Base-by-base conservation (phyloP, 352 stramenopile genomes). In the Aphanomyces euteiches region DNA sequence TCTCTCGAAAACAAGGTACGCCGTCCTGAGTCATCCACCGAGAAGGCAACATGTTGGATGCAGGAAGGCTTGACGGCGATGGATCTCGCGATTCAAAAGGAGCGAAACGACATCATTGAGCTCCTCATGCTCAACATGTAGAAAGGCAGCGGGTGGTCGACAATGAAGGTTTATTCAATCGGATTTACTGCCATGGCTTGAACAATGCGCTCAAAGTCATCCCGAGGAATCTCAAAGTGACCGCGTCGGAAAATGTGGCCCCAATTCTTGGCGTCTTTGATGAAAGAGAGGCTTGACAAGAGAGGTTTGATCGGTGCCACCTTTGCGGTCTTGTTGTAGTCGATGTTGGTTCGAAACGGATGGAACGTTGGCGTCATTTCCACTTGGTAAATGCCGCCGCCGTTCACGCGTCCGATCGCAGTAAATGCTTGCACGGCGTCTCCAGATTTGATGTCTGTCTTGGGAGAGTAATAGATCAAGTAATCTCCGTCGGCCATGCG, bases 21-120 rank as follows among this genome's bases (percentile, higher is more conserved):
- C 17, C 43, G 43, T n/a, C 43, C 0, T 28, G 28, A 28, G 28
- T 28, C 28, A 50, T n/a, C 1, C 10, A 12, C 1, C 1, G 1
- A 50, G 43, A n/a, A 12, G 10, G 1, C 17, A 50, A 12, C 17
- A n/a, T n/a, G 17, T 50, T n/a, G 1, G 10, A n/a, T 50, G 43
- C 17, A 73, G 12, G 67, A 77, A 48, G 74, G 74, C 13, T 60
- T 78, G 37, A 57, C 41, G 3, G 72, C 74, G 13, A 54, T 78
- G n/a, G 71, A 78, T 59, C 75, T 73, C 38, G 71, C 74, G 0
- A 47, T 48, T 19, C 75, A 56, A 54, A 78, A 78, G 48, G 74
- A 72, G 19, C 63, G 73, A 50, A 50, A 66, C 39, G 67, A 64
- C 28, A 75, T 67, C 61, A 72, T 78, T 43, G 67, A 78, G 39